Evolutionary conservation across 2,329 filamentous ascomycete species (phyloP).

Genomic region (Nemania sp.): DNA sequence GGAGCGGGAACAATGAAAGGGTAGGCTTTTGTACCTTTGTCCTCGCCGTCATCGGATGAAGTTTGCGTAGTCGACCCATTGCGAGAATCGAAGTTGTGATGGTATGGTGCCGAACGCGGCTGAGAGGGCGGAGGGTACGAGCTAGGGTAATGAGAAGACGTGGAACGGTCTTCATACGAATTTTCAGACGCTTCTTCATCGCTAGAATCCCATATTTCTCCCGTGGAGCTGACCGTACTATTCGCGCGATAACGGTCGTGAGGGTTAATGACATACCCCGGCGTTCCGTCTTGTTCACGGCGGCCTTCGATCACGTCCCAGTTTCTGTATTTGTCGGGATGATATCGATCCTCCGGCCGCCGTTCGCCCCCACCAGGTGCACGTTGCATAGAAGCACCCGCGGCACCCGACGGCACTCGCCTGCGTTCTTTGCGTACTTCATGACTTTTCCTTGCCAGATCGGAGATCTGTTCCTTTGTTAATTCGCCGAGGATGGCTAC

Average conservation of each 20-base stretch:
- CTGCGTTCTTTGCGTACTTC: conserved; percentile 47
- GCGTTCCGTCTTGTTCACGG: conserved; percentile 20
- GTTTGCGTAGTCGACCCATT: neutral
- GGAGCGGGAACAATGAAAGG: conserved; percentile 48
- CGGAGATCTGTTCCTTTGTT: conserved; percentile 53
- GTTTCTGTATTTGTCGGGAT: conserved; percentile 41
- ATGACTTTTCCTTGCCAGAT: conserved; percentile 53
- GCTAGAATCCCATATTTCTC: conserved; percentile 38
- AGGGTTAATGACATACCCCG: conserved; percentile 30
- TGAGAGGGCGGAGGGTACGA: conserved; percentile 31
- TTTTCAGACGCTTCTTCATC: conserved; percentile 24
- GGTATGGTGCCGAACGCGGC: conserved; percentile 21
- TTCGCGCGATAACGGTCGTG: conserved; percentile 27
- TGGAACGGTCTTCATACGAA: conserved; percentile 8
- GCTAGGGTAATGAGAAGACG: conserved; percentile 25
- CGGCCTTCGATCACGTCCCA: conserved; percentile 35
- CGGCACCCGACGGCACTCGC: neutral
- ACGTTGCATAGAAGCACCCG: neutral
- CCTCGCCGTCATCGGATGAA: conserved; percentile 25
- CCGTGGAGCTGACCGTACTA: conserved; percentile 30
- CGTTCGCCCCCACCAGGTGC: conserved; percentile 25
- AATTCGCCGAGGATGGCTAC: conserved; percentile 63
- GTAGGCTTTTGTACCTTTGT: conserved; percentile 41
- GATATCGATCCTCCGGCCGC: conserved; percentile 33
- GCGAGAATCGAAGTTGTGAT: conserved; percentile 21